Evolutionary conservation across 176 grass and related monocot genomes (phyloP), one percentile per base, ranked within the genome.

Genomic region (Tuctoria greenei): DNA sequence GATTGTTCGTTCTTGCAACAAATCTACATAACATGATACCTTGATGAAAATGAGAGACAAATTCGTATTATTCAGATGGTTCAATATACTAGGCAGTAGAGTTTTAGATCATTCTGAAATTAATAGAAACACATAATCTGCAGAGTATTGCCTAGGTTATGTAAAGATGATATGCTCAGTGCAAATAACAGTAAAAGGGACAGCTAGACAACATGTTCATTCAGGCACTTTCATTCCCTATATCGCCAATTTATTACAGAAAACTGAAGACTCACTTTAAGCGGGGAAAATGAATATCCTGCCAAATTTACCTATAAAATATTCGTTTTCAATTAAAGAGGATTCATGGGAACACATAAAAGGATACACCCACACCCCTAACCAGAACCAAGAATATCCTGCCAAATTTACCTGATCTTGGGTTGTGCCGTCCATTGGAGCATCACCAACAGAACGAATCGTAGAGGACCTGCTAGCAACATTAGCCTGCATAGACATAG

Each of bases 341-440:
- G 47, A 51, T 51, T 51, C 47, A 51, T 51, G 47, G 17, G 14
- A 16, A 20, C 5, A 0, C 47, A 51, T 51, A 51, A 47, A 47
- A 47, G 13, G 13, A 12, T 47, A 12, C 45, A 16, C 47, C 47
- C 5, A 7, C 16, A 51, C 47, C 47, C 15, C 47, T 51, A 47
- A 61, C 7, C 25, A 67, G 57, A 61, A 11, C 45, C 31, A 50
- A 67, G 21, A 80, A 75, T 24, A 75, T 71, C 36, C 37, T 51
- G 40, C 35, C 4, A 67, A 61, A 60, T 71, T 85, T 99, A 99
- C 92, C 96, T 92, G 89, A 82, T 95, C 85, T 82, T 75, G 86
- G 71, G 84, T 82, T 79, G 91, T 84, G 52, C 36, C 79, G 51
- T 75, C 75, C 54, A 70, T 69, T 61, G 92, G 77, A 78, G 86